Evolutionary conservation across 352 stramenopile genomes (phyloP), one percentile per base, ranked within the genome.

Genomic region (Globisporangium emineosum): DNA sequence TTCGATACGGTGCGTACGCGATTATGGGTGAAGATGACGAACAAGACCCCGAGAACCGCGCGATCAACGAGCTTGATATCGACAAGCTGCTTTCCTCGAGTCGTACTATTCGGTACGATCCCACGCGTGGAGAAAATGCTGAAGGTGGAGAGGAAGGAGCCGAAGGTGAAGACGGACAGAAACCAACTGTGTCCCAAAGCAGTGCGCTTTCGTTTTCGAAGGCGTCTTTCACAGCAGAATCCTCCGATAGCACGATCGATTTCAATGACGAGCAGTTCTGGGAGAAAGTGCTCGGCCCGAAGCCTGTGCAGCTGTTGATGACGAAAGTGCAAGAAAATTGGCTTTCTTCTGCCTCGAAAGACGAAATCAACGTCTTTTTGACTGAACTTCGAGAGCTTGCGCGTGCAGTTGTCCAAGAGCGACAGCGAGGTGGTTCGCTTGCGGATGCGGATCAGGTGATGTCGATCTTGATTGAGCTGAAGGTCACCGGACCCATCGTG

Each of bases 1-100:
- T 99, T 68, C 89, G 88, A 17, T 96, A 98, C 65, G 98, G 98
- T 52, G 97, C 97, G 25, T 99, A 99, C 78, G 96, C 96, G 57
- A 95, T 96, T 60, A 93, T 99, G 71, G 96, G 98, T 65, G 93
- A 99, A 73, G 93, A 99, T 62, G 97, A 99, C 57, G 96, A 99
- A 55, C 72, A 91, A 61, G 87, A 96, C 50, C 85, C 88, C 1
- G 88, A 96, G 55, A 96, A 96, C 65, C 80, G 80, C 43, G 86
- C 86, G 12, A 94, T 96, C 65, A 94, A 95, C 65, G 88, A 96
- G 64, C 82, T 96, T 7, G 88, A 95, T 72, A 96, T 96, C 62
- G 87, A 96, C 52, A 80, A 94, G 57, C 60, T 96, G 25, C 65
- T 96, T 40, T 91, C 78, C 2, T 89, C 70, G 8, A 94, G 86